These are phyloP conservation scores for Teratosphaeria destructans DNA, from an alignment of 2,329 filamentous ascomycete species.

Conservation along the genomic window DNA sequence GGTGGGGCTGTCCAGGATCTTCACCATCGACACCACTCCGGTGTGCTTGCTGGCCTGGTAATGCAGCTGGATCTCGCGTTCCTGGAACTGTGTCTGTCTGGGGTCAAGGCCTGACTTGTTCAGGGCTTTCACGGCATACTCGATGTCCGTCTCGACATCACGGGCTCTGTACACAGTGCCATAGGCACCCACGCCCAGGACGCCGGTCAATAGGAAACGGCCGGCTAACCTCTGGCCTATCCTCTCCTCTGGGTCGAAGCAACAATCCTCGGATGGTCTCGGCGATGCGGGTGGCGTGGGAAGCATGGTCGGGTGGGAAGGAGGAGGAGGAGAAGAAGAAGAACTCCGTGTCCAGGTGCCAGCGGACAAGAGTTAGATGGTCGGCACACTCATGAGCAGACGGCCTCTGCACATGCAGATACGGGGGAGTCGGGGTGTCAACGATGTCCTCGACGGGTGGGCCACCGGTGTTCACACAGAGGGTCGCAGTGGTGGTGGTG, in stretches of 20 bases:
- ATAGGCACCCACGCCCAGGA: conserved; percentile 89
- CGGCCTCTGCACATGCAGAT: background rate
- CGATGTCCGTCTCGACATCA: conserved; percentile 68
- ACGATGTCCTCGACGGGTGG: background rate
- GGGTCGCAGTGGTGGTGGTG: too few species aligned
- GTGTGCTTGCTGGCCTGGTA: conserved; percentile 78
- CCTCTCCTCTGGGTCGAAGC: conserved; percentile 61
- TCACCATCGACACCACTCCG: conserved; percentile 87
- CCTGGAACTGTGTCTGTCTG: conserved; percentile 81
- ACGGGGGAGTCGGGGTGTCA: background rate
- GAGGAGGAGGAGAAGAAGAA: too few species aligned
- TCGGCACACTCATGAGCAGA: conserved; percentile 2
- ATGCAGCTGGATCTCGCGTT: conserved; percentile 85
- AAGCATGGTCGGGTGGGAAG: conserved; percentile 4
- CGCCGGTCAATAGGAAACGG: conserved; percentile 69
- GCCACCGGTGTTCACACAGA: too few species aligned
- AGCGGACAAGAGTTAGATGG: background rate
- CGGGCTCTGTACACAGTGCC: conserved; percentile 88
- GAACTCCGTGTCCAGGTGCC: background rate
- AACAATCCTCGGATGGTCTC: conserved; percentile 25
- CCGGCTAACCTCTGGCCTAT: conserved; percentile 75
- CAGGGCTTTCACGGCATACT: conserved; percentile 92
- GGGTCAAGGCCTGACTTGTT: conserved; percentile 87
- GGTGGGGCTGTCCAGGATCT: conserved; percentile 83
- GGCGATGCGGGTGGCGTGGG: conserved; percentile 43